phyloP scores from a whole-genome alignment of 345 rosid genomes.

The Acer saccharum region DNA sequence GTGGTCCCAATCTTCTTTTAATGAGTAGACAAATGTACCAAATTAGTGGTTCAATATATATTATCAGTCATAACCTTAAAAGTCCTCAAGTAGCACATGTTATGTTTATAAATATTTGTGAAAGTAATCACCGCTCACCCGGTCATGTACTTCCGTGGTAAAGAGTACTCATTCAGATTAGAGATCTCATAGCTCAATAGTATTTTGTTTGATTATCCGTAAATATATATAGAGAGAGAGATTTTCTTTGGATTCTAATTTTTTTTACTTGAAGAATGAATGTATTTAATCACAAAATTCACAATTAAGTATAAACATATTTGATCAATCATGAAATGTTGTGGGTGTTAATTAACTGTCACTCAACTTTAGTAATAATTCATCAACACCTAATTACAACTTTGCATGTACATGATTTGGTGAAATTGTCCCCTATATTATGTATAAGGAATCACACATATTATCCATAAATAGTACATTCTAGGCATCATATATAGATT shows the following conservation, averaged over 20 bases:
- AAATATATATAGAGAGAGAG: too few relatives aligned
- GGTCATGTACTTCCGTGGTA: too few relatives aligned
- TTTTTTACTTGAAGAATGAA: background rate
- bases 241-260: background rate
- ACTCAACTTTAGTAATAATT: conserved; percentile 16
- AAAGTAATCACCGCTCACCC: background rate
- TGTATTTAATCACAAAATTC: background rate
- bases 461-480: background rate
- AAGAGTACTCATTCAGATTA: too few relatives aligned
- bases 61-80: conserved; percentile 17
- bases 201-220: too few relatives aligned
- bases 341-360: background rate
- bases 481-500: conserved; percentile 3
- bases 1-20: conserved; percentile 34
- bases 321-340: background rate
- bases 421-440: background rate
- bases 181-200: background rate
- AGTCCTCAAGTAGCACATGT: conserved; percentile 30
- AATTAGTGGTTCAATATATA: background rate
- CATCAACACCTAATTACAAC: conserved; percentile 13
- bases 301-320: too few relatives aligned
- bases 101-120: conserved; percentile 15
- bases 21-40: background rate
- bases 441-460: background rate
- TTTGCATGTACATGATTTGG: conserved; percentile 1